Evolutionary conservation across 371 early-diverging fungal genomes (phyloP).

Genomic region (Mortierella sp.): DNA sequence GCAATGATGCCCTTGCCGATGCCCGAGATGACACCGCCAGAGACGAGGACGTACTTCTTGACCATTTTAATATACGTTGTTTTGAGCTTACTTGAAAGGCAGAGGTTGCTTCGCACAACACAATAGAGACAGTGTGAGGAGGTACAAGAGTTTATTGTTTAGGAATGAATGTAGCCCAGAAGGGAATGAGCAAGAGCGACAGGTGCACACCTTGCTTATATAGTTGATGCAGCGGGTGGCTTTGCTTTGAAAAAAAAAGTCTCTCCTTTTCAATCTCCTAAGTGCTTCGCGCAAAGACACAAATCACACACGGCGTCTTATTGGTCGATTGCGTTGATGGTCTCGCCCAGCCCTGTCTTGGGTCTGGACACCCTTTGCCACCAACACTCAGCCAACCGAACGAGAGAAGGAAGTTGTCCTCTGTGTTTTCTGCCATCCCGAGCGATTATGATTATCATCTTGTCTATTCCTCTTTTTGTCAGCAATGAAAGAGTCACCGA

Average conservation of each 20-base stretch:
- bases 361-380: slow-evolving; percentile 18
- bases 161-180: slow-evolving; percentile 46
- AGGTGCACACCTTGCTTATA: slow-evolving; percentile 10
- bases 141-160: slow-evolving; percentile 21
- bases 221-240: slow-evolving; percentile 3
- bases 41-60: slow-evolving; percentile 96
- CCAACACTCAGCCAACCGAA: slow-evolving; percentile 6
- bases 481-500: neutral
- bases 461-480: neutral
- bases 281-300: neutral
- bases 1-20: slow-evolving; percentile 99
- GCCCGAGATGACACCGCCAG: slow-evolving; percentile 99
- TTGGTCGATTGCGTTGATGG: slow-evolving; percentile 1
- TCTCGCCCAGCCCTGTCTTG: neutral
- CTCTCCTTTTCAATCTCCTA: no score
- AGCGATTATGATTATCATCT: no score
- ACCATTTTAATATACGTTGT: slow-evolving; percentile 26
- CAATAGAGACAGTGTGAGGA: neutral
- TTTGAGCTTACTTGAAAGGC: neutral
- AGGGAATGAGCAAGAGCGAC: slow-evolving; percentile 39
- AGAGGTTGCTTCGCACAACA: neutral
- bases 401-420: no score
- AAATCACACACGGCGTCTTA: slow-evolving; percentile 5
- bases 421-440: no score
- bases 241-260: neutral